These are phyloP conservation scores for Penicillium paradoxum DNA, from an alignment of 495 filamentous ascomycete species.

Conservation along the genomic window DNA sequence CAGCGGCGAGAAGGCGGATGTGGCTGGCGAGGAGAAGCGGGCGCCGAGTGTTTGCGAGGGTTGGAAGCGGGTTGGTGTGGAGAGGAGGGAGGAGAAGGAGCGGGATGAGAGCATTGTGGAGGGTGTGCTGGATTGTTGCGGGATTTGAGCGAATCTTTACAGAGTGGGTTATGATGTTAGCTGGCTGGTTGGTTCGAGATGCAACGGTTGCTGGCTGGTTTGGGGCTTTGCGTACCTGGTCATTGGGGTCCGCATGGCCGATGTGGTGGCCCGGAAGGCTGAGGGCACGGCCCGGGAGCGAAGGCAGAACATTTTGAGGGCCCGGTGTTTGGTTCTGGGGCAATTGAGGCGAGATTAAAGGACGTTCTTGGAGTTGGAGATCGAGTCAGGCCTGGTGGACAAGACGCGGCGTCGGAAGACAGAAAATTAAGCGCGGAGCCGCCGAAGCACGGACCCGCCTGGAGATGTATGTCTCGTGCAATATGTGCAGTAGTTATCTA, in stretches of 20 bases:
- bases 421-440: slow-evolving; percentile 40
- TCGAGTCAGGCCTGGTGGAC: slow-evolving; percentile 11
- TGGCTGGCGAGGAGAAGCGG: slow-evolving; percentile 10
- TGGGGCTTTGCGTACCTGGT: slow-evolving; percentile 20
- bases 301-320: slow-evolving; percentile 31
- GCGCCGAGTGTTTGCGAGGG: slow-evolving; percentile 24
- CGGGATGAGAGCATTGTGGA: slow-evolving; percentile 16
- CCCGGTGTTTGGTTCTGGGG: background rate
- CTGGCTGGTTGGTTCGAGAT: background rate
- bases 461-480: slow-evolving; percentile 1
- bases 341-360: slow-evolving; percentile 4
- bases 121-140: slow-evolving; percentile 10
- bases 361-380: slow-evolving; percentile 3
- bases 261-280: slow-evolving; percentile 14
- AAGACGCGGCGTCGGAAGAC: slow-evolving; percentile 28
- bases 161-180: background rate
- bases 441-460: slow-evolving; percentile 33
- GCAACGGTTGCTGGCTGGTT: background rate
- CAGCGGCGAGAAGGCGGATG: slow-evolving; percentile 19
- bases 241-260: slow-evolving; percentile 16
- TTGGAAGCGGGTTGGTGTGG: slow-evolving; percentile 27
- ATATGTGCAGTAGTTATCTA: background rate
- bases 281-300: slow-evolving; percentile 31
- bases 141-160: slow-evolving; percentile 20
- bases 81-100: slow-evolving; percentile 25